Percentiles rank a stretch among this genome's conserved stretches.
These are phyloP conservation scores for Pseudogymnoascus verrucosus DNA, from an alignment of 2,329 filamentous ascomycete genomes.

Conservation along the genomic window DNA sequence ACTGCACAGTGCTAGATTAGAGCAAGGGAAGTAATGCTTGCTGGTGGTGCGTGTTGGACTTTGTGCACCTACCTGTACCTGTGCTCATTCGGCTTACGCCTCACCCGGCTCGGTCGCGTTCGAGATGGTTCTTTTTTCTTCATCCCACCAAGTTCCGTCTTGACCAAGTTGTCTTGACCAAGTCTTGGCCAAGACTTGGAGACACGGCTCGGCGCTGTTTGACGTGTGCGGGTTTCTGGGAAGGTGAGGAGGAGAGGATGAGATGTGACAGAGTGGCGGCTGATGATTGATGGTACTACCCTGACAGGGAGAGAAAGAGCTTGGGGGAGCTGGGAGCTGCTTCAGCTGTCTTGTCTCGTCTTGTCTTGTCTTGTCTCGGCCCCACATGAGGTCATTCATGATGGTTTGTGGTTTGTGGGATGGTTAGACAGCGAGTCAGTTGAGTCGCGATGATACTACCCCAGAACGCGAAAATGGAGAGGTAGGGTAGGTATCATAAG, in stretches of 20 bases:
- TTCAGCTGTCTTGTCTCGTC: neutral
- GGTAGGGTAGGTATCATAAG: neutral
- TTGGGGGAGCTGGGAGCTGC: neutral
- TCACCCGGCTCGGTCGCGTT: too few relatives aligned
- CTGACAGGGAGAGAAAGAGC: neutral
- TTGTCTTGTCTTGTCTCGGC: neutral
- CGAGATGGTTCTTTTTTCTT: neutral
- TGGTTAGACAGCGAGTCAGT: neutral
- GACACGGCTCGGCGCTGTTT: neutral
- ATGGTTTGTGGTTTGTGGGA: neutral
- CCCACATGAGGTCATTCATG: neutral
- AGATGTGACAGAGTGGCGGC: neutral
- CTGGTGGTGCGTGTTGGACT: neutral
- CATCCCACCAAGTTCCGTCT: neutral
- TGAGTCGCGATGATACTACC: neutral
- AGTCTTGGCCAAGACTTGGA: neutral
- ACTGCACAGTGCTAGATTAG: too few relatives aligned
- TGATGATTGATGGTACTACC: neutral
- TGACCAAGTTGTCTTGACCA: neutral
- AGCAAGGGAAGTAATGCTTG: too few relatives aligned
- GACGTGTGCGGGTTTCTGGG: neutral
- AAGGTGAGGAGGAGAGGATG: neutral
- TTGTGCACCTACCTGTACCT: too few relatives aligned
- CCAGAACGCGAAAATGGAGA: neutral
- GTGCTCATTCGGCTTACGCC: neutral